Conservation (phyloP, 306 rosid species). For the Dicorynia guianensis region DNA sequence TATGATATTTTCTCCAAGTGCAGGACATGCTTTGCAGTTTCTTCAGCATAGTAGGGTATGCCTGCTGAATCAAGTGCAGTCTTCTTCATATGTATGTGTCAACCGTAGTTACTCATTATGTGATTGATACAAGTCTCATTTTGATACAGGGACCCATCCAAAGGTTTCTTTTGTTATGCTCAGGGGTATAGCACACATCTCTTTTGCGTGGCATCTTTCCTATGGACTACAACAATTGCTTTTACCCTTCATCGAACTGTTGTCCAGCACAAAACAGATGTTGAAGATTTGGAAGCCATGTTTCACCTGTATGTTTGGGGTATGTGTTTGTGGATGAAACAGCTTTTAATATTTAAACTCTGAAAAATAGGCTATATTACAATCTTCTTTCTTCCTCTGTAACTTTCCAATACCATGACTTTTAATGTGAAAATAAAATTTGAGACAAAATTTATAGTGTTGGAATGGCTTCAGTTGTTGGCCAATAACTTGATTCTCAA, state of each 20-base stretch:
- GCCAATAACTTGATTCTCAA: constrained; percentile 17
- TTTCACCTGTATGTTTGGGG: constrained; percentile 99
- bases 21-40: constrained; percentile 99
- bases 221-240: constrained; percentile 97
- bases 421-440: constrained; percentile 31
- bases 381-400: constrained; percentile 23
- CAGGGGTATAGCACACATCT: constrained; percentile 94
- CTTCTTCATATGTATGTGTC: constrained; percentile 31
- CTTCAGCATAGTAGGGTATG: constrained; percentile 94
- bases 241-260: constrained; percentile 98
- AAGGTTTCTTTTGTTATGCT: constrained; percentile 85
- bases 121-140: constrained; percentile 40
- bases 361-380: constrained; percentile 32
- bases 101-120: constrained; percentile 31
- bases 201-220: constrained; percentile 97
- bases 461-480: constrained; percentile 27
- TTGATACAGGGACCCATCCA: constrained; percentile 86
- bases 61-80: constrained; percentile 31
- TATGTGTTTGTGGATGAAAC: constrained; percentile 51
- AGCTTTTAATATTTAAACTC: constrained; percentile 23
- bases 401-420: constrained; percentile 16
- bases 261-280: constrained; percentile 93
- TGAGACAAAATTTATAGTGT: constrained; percentile 17
- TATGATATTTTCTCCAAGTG: constrained; percentile 43
- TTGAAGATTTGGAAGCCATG: constrained; percentile 96